A percentile compares a stretch with the other conserved stretches of the same genome.
These are phyloP conservation scores for Synchytrium microbalum DNA, from an alignment of 371 early-diverging fungal genomes.

Conservation along the genomic window DNA sequence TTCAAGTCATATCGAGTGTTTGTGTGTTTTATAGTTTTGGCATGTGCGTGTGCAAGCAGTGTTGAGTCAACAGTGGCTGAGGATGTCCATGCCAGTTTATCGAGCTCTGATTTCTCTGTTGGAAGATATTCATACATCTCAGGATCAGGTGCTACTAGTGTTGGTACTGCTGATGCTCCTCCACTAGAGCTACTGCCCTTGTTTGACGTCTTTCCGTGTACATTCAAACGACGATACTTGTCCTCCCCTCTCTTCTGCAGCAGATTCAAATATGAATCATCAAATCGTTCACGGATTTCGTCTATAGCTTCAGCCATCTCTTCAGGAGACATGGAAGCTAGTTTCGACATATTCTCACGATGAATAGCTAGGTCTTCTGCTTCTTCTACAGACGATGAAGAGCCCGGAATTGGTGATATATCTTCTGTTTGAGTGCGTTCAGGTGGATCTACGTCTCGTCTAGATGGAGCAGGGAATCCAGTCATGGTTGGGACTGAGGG, in stretches of 20 bases:
- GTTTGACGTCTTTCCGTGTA: too few species aligned
- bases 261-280: conserved; percentile 29
- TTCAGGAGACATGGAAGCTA: conserved; percentile 49
- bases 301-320: conserved; percentile 53
- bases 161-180: too few species aligned
- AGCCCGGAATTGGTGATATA: too few species aligned
- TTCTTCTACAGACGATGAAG: too few species aligned
- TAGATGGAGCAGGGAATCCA: background rate
- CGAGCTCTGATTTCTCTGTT: conserved; percentile 48
- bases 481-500: background rate
- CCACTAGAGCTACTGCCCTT: background rate
- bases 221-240: conserved; percentile 24
- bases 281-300: conserved; percentile 49
- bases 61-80: conserved; percentile 6
- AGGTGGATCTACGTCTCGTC: background rate
- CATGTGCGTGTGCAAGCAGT: background rate
- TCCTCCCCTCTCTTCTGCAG: conserved; percentile 12
- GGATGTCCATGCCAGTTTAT: conserved; percentile 69
- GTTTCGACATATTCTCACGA: conserved; percentile 47
- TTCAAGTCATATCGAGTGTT: conserved; percentile 67
- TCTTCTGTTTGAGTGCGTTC: too few species aligned
- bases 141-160: conserved; percentile 13
- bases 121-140: conserved; percentile 44
- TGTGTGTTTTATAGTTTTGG: conserved; percentile 21
- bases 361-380: conserved; percentile 29